These are phyloP conservation scores for Collybiopsis confluens DNA, from an alignment of 768 basidiomycete genomes.

Conservation along the genomic window DNA sequence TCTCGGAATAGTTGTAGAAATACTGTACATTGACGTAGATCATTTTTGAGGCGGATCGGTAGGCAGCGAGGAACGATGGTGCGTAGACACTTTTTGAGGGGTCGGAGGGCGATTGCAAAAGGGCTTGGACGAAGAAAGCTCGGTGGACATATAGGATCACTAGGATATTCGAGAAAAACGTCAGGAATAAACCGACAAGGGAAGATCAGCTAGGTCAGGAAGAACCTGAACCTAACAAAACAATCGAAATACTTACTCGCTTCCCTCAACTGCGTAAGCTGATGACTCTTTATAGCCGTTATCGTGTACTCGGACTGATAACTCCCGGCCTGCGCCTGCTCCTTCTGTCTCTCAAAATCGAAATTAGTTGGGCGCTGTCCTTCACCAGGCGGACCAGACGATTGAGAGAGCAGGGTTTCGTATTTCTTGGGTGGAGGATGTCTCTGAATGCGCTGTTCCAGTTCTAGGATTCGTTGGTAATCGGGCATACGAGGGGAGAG, in stretches of 20 bases:
- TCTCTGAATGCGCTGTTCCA: neutral
- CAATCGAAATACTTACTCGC: slow-evolving; percentile 13
- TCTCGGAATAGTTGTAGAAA: neutral
- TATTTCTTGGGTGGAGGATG: neutral
- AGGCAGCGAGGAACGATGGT: slow-evolving; percentile 44
- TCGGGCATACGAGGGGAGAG: slow-evolving; percentile 32
- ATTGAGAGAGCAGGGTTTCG: neutral
- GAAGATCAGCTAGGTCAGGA: no score
- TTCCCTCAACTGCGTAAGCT: slow-evolving; percentile 29
- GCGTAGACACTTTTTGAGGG: slow-evolving; percentile 42
- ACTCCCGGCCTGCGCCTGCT: no score
- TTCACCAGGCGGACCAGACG: no score
- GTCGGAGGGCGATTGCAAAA: slow-evolving; percentile 38
- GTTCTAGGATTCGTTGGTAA: slow-evolving; percentile 31
- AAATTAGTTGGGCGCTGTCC: no score
- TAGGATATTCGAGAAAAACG: slow-evolving; percentile 13
- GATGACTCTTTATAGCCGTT: neutral
- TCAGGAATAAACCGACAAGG: no score
- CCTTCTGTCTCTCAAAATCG: no score
- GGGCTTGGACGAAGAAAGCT: slow-evolving; percentile 41
- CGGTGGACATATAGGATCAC: slow-evolving; percentile 44
- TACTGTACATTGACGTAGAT: neutral
- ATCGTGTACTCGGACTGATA: no score
- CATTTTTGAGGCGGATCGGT: slow-evolving; percentile 34
- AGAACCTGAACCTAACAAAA: no score